These are phyloP conservation scores for Babesia caballi DNA, from an alignment of 169 alveolate species.

Conservation along the genomic window DNA sequence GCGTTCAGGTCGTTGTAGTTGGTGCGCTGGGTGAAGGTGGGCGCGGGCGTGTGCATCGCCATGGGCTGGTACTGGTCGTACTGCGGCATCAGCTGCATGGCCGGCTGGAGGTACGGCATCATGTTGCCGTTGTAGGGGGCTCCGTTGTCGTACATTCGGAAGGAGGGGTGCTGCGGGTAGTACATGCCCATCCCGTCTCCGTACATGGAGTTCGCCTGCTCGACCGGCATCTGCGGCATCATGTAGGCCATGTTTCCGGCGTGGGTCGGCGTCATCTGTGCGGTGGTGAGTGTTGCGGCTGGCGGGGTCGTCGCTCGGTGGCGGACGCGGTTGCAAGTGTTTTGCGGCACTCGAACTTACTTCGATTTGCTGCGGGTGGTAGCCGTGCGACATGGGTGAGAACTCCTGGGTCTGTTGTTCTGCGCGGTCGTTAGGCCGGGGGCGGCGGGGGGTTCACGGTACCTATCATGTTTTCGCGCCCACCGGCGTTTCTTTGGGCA, in stretches of 20 bases:
- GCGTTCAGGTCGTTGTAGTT: neutral
- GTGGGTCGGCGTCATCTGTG: conserved; percentile 11
- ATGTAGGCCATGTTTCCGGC: conserved; percentile 27
- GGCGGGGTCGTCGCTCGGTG: too few relatives aligned
- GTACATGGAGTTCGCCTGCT: conserved; percentile 23
- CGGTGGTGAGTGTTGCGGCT: neutral
- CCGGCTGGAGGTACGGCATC: conserved; percentile 18
- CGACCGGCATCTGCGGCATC: conserved; percentile 38
- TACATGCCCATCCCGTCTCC: conserved; percentile 47
- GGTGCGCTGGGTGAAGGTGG: conserved; percentile 6
- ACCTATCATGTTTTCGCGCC: conserved; percentile 5
- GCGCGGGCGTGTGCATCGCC: neutral
- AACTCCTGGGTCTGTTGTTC: neutral
- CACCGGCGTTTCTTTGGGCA: conserved; percentile 1
- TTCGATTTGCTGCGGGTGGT: conserved; percentile 1
- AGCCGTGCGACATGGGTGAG: neutral
- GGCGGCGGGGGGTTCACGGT: neutral
- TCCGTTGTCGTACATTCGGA: conserved; percentile 30
- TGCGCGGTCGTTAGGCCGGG: neutral
- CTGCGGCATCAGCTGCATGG: conserved; percentile 21
- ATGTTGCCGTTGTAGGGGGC: conserved; percentile 4
- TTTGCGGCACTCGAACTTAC: too few relatives aligned
- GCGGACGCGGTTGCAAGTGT: too few relatives aligned
- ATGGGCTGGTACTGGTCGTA: conserved; percentile 40
- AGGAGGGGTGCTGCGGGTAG: conserved; percentile 10